A percentile compares a stretch with the other conserved stretches of the same genome.
These are phyloP conservation scores for Colletotrichum graminicola DNA, from an alignment of 2,329 filamentous ascomycete genomes.

Conservation along the genomic window DNA sequence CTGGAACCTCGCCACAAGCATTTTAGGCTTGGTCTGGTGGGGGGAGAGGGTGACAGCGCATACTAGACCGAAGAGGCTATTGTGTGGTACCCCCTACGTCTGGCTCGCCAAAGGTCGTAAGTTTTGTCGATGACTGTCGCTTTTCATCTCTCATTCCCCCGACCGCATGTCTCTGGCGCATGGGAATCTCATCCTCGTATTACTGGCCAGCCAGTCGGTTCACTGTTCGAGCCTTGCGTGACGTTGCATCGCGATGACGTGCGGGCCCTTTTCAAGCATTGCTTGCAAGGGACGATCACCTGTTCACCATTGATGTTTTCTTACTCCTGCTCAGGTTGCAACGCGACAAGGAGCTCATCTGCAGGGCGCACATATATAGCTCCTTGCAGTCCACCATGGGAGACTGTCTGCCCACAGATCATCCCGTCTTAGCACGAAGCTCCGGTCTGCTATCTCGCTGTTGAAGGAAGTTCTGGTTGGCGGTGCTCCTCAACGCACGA, in stretches of 20 bases:
- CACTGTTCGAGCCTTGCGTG: constrained; percentile 30
- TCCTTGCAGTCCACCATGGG: neutral
- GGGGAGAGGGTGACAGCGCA: neutral
- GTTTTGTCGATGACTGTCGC: neutral
- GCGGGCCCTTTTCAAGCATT: constrained; percentile 12
- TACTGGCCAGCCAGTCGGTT: constrained; percentile 11
- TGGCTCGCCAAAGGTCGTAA: constrained; percentile 1
- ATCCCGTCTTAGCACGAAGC: constrained; percentile 1
- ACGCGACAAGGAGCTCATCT: constrained; percentile 5
- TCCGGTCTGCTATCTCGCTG: neutral
- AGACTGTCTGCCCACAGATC: neutral
- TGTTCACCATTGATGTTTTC: constrained; percentile 10
- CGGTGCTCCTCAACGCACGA: neutral
- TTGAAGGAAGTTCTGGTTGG: neutral
- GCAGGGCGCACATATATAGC: constrained; percentile 26
- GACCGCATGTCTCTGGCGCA: neutral
- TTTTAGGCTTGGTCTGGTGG: constrained; percentile 1
- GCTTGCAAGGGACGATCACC: constrained; percentile 25
- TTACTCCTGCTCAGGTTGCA: constrained; percentile 6
- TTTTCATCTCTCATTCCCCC: neutral
- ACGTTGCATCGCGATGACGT: constrained; percentile 41
- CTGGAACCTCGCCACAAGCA: neutral
- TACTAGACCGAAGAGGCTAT: constrained; percentile 26
- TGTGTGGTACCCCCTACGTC: constrained; percentile 14
- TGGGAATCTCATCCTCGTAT: neutral